Evolutionary conservation across 164 flowering plant species (phyloP), one percentile per base, ranked within the genome.

Genomic region (Aristolochia fimbriata): DNA sequence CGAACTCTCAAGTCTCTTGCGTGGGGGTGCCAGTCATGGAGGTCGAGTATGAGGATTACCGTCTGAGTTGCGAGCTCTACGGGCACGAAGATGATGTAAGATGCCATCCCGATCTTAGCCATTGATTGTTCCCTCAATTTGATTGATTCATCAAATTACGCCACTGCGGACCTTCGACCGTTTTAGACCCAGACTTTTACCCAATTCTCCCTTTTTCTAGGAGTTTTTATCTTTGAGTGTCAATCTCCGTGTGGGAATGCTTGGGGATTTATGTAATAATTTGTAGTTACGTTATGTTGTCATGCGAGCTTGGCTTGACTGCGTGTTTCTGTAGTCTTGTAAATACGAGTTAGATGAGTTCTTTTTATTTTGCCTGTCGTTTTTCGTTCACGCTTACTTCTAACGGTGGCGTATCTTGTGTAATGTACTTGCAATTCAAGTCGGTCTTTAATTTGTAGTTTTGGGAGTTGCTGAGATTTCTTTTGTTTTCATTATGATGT

Each of bases 31-130:
- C 30, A 24, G 13, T 55, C 17, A 83, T 86, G 88, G 88, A 80
- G 27, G 69, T 79, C 63, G 85, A 79, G 59, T 73, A 53, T 58
- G 63, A 65, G 5, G 75, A 77, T 12, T 83, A 83, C 60, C 65
- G 62, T 11, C 66, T 86, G 22, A 71, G 89, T 46, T 78, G 77
- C 75, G 77, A 83, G 52, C 86, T 86, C 20, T 74, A 69, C 6
- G 92, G 85, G 31, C 92, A 86, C 66, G 88, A 80, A 57, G 87
- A 70, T 60, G 92, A 86, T 37, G 92, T 86, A 72, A 70, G 71
- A 23, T 61, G 61, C 31, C 57, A 54, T 16, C 41, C 54, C 51
- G 23, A 49, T 52, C 21, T 51, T 21, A 23, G 21, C 27, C 20
- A 24, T 49, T 24, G 33, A 13, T 1, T n/a, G 5, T 43, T 43